Conservation (phyloP, 345 rosid species). For the Gossypium thurberi region DNA sequence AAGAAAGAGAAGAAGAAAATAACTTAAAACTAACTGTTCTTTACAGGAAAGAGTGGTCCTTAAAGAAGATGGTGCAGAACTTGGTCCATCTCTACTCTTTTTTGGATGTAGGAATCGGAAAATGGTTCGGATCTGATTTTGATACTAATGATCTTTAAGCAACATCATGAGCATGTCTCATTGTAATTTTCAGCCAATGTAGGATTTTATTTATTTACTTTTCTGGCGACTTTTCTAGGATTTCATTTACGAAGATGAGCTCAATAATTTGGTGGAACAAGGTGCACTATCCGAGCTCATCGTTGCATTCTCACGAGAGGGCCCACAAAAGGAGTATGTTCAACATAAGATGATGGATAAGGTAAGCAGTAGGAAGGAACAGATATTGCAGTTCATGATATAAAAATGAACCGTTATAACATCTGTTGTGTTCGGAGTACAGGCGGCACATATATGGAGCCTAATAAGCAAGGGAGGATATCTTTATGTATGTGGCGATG, state of each 20-base stretch:
- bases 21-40: not conserved
- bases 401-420: not conserved
- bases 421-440: not conserved
- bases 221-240: slow-evolving; percentile 17
- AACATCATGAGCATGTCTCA: not conserved
- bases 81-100: slow-evolving; percentile 71
- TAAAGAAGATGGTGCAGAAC: slow-evolving; percentile 63
- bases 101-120: slow-evolving; percentile 89
- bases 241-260: slow-evolving; percentile 84
- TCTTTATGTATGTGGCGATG: slow-evolving; percentile 95
- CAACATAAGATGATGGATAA: slow-evolving; percentile 83
- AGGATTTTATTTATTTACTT: slow-evolving; percentile 46
- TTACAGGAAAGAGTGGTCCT: slow-evolving; percentile 73
- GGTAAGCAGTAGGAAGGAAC: slow-evolving; percentile 30
- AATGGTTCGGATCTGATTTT: slow-evolving; percentile 43
- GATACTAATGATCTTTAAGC: not conserved
- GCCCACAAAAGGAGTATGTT: slow-evolving; percentile 82
- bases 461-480: slow-evolving; percentile 64
- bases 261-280: slow-evolving; percentile 49
- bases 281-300: slow-evolving; percentile 77
- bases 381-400: not conserved
- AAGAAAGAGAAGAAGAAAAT: not conserved
- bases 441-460: slow-evolving; percentile 17
- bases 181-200: not conserved
- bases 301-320: slow-evolving; percentile 90